Evolutionary conservation across 805 yeast genomes (phyloP), one percentile per base, ranked within the genome.

Genomic region (Candida dendrica): DNA sequence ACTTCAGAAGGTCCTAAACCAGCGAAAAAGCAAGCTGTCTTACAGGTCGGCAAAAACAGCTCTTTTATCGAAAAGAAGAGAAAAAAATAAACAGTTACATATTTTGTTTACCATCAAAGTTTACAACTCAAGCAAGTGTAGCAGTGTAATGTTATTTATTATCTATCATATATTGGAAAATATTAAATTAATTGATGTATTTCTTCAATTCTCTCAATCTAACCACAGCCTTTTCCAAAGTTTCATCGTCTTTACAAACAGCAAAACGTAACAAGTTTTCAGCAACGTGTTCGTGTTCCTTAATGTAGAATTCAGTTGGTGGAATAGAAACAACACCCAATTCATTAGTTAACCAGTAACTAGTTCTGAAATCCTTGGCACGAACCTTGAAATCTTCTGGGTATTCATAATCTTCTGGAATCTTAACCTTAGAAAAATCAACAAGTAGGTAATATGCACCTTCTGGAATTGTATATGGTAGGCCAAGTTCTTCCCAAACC

Each of bases 281-380:
- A 42, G 91, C 89, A 15, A 81, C 78, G 42, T 75, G 69, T 27
- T 84, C 89, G 49, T 84, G 79, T 45, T 76, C 79, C 9, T 79
- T 75, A 36, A 80, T 74, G 55, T 86, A 79, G 57, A 93, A 93
- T 63, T 91, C 98, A n/a, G 96, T 84, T 24, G 98, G 98, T 10
- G 98, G 98, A 49, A 93, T 93, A 4, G 95, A 84, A 17, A 93
- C 98, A 34, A 93, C 95, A 10, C 98, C 98, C 44, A 91, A 61
- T 59, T 89, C 95, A 58, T 79, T 81, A 55, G 89, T 88, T 45
- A 93, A 71, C 97, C 98, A 93, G 65, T 86, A 87, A 1, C 96
- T 95, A 48, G 82, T 71, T 59, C 78, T 79, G 72, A 89, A 93
- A 66, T 93, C 98, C 48, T 79, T 79, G 14, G 95, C 91, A 47